Evolutionary conservation across 2,329 filamentous ascomycete species (phyloP).

Genomic region (Didymella pomorum): DNA sequence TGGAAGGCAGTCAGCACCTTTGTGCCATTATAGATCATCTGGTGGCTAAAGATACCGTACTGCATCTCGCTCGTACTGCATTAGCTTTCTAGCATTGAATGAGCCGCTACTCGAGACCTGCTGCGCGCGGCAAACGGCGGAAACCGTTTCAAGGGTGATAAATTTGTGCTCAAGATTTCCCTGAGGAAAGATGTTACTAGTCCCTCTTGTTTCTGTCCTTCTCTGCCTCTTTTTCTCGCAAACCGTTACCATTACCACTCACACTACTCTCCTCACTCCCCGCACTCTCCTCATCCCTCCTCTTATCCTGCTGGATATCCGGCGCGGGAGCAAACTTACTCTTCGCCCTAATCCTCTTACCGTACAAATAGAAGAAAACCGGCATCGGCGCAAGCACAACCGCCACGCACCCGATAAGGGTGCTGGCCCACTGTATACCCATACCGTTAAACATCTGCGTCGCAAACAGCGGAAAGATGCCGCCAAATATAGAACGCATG

Average conservation of each 20-base stretch:
- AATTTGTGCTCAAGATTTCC: too few species aligned
- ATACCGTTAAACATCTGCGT: conserved; percentile 64
- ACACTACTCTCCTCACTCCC: conserved; percentile 11
- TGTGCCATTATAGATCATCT: too few species aligned
- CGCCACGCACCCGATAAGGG: conserved; percentile 56
- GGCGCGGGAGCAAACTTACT: conserved; percentile 55
- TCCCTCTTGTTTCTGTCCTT: conserved; percentile 12
- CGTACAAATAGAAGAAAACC: conserved; percentile 55
- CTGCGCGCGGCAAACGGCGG: too few species aligned
- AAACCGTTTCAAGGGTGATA: too few species aligned
- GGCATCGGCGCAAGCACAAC: conserved; percentile 55
- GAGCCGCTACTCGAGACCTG: too few species aligned
- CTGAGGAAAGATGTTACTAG: too few species aligned
- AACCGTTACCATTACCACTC: background rate
- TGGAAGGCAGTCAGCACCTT: too few species aligned
- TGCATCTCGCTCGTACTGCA: too few species aligned
- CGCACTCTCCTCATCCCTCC: conserved; percentile 43
- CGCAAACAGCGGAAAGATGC: conserved; percentile 63
- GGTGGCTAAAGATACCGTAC: too few species aligned
- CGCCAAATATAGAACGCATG: conserved; percentile 59
- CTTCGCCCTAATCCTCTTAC: conserved; percentile 54
- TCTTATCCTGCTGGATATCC: conserved; percentile 49
- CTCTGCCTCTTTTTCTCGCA: conserved; percentile 1
- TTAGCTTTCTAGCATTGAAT: too few species aligned
- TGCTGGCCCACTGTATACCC: conserved; percentile 59